Conservation (phyloP, 2,329 filamentous ascomycete genomes). For the Aspergillus versicolor region DNA sequence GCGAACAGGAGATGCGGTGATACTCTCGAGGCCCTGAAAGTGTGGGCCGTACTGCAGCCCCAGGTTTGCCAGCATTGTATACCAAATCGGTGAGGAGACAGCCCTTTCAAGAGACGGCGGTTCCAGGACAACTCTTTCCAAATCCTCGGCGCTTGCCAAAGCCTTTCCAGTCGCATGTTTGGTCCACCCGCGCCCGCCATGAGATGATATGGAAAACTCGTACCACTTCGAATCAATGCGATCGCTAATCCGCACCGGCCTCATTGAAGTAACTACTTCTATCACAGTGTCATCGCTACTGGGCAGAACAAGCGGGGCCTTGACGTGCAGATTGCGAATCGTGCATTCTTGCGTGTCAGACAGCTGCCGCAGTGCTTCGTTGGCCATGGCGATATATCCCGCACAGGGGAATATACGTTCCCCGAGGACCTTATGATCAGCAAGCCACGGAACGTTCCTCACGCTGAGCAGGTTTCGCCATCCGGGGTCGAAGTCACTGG, state of each 20-base stretch:
- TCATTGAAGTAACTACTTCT: conserved; percentile 18
- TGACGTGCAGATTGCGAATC: conserved; percentile 15
- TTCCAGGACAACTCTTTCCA: too few relatives aligned
- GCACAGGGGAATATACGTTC: conserved; percentile 26
- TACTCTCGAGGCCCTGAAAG: too few relatives aligned
- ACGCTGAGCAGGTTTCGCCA: conserved; percentile 30
- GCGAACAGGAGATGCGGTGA: too few relatives aligned
- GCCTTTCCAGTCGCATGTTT: too few relatives aligned
- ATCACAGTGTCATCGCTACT: neutral
- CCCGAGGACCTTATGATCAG: conserved; percentile 26
- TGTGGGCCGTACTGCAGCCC: too few relatives aligned
- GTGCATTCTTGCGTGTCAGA: conserved; percentile 10
- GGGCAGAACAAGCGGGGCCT: neutral
- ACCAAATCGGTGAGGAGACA: too few relatives aligned
- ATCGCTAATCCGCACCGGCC: conserved; percentile 1
- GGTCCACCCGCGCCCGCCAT: too few relatives aligned
- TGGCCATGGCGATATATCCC: conserved; percentile 25
- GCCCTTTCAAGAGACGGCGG: too few relatives aligned
- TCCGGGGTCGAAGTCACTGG: conserved; percentile 21
- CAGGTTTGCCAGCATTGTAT: too few relatives aligned
- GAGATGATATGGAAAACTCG: too few relatives aligned
- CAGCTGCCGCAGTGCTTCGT: conserved; percentile 22
- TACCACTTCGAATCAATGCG: neutral
- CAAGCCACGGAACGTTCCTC: conserved; percentile 29
- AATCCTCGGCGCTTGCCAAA: too few relatives aligned